A percentile compares a stretch with the other conserved stretches of the same genome.
These are phyloP conservation scores for Colletotrichum sidae DNA, from an alignment of 2,329 filamentous ascomycete genomes.

Conservation along the genomic window DNA sequence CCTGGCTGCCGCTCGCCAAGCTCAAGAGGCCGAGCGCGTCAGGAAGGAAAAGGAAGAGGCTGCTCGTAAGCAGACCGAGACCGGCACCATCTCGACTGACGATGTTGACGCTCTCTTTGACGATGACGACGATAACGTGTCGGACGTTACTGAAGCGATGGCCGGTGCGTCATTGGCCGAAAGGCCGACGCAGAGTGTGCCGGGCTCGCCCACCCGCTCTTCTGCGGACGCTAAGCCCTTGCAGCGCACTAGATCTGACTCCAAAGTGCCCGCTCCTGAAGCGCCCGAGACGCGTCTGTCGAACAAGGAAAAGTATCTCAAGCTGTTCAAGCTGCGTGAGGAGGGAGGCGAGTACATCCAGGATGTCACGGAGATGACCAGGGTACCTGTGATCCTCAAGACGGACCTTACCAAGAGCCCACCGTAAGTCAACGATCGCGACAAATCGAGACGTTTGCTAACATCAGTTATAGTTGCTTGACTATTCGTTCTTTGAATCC, in stretches of 20 bases:
- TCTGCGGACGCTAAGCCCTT: constrained; percentile 68
- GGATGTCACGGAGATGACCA: constrained; percentile 97
- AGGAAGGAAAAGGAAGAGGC: constrained; percentile 91
- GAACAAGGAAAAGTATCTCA: constrained; percentile 97
- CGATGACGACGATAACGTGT: constrained; percentile 88
- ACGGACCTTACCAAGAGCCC: constrained; percentile 98
- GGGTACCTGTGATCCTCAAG: constrained; percentile 97
- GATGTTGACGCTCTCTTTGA: constrained; percentile 97
- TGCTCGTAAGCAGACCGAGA: constrained; percentile 92
- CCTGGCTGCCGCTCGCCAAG: constrained; percentile 80
- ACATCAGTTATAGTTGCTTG: constrained; percentile 70
- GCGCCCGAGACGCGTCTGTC: constrained; percentile 82
- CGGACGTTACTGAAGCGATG: constrained; percentile 90
- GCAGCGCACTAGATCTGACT: constrained; percentile 92
- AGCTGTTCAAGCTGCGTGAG: constrained; percentile 88
- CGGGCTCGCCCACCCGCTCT: constrained; percentile 87
- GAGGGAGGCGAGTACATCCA: constrained; percentile 97
- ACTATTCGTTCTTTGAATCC: constrained; percentile 88
- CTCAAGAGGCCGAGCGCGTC: constrained; percentile 83
- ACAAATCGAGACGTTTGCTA: constrained; percentile 46
- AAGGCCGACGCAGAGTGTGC: constrained; percentile 94
- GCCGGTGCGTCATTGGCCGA: constrained; percentile 90
- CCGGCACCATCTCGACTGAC: constrained; percentile 91
- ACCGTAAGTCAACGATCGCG: constrained; percentile 77
- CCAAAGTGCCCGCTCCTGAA: constrained; percentile 83